Percentiles rank a stretch among this genome's conserved stretches.
These are phyloP conservation scores for Nannizzia gypsea DNA, from an alignment of 2,329 filamentous ascomycete genomes.

Conservation along the genomic window DNA sequence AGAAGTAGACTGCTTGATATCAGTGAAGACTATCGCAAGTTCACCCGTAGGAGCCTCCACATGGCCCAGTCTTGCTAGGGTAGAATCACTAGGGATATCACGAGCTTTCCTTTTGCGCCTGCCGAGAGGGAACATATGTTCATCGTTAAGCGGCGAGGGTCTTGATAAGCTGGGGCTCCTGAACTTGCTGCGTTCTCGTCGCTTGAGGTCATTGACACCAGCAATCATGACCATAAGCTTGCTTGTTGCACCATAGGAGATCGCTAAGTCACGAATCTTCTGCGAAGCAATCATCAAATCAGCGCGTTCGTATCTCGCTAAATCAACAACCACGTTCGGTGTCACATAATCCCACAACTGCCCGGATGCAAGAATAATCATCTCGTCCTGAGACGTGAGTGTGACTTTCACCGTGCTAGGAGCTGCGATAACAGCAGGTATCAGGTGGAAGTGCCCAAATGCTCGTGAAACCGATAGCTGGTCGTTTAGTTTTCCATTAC, in stretches of 20 bases:
- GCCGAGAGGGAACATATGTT: slow-evolving; percentile 48
- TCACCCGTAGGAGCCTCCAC: slow-evolving; percentile 85
- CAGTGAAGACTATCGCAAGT: slow-evolving; percentile 89
- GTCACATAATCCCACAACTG: slow-evolving; percentile 94
- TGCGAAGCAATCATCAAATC: slow-evolving; percentile 93
- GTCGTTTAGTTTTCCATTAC: slow-evolving; percentile 89
- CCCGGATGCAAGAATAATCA: slow-evolving; percentile 78
- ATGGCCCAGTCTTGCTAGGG: slow-evolving; percentile 75
- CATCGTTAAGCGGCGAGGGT: slow-evolving; percentile 58
- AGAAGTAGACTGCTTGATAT: slow-evolving; percentile 96
- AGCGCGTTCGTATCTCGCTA: slow-evolving; percentile 70
- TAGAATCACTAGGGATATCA: slow-evolving; percentile 63
- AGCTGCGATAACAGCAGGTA: slow-evolving; percentile 84
- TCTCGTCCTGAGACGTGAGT: slow-evolving; percentile 80
- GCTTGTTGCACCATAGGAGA: slow-evolving; percentile 82
- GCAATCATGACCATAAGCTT: slow-evolving; percentile 99
- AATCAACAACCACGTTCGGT: slow-evolving; percentile 80
- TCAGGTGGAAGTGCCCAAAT: slow-evolving; percentile 86
- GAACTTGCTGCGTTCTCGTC: slow-evolving; percentile 62
- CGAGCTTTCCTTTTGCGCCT: slow-evolving; percentile 51
- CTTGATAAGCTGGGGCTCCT: slow-evolving; percentile 77
- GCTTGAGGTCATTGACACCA: slow-evolving; percentile 80
- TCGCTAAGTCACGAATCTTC: slow-evolving; percentile 85
- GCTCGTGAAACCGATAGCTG: slow-evolving; percentile 80
- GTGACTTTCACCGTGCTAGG: slow-evolving; percentile 69